Percentiles rank a stretch among this genome's conserved stretches.
Evolutionary conservation across 305 asterid species (phyloP).

Genomic region (Striga hermonthica): DNA sequence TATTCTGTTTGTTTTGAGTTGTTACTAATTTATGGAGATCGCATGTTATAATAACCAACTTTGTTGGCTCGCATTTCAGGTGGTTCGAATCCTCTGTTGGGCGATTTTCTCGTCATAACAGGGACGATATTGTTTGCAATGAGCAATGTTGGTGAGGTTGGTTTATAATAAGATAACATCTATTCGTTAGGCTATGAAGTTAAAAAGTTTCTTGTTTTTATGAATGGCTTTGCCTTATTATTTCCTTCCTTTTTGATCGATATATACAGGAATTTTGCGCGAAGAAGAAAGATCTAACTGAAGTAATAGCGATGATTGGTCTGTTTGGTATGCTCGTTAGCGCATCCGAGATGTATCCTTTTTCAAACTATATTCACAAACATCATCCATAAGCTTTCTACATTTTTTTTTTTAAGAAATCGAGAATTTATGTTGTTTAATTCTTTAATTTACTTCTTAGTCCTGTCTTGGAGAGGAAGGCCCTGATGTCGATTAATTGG

Average conservation of each 20-base stretch:
- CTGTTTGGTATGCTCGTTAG: conserved; percentile 67
- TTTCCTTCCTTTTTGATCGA: neutral
- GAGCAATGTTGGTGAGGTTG: conserved; percentile 80
- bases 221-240: neutral
- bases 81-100: conserved; percentile 69
- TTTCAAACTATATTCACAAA: neutral
- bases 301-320: conserved; percentile 74
- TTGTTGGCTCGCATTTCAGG: no score
- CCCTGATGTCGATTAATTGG: conserved; percentile 52
- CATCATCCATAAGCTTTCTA: neutral
- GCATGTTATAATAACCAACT: no score
- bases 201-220: neutral
- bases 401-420: neutral
- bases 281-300: conserved; percentile 57
- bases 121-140: conserved; percentile 54
- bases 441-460: conserved; percentile 29
- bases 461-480: conserved; percentile 50
- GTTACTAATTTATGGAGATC: no score
- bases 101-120: conserved; percentile 59
- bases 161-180: neutral
- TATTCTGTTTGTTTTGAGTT: neutral
- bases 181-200: neutral
- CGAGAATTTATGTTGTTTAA: neutral
- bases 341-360: conserved; percentile 75
- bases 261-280: conserved; percentile 65